Percentiles rank a stretch among this genome's conserved stretches.
These are phyloP conservation scores for Aspergillus sergii DNA, from an alignment of 2,329 filamentous ascomycete species.

Conservation along the genomic window DNA sequence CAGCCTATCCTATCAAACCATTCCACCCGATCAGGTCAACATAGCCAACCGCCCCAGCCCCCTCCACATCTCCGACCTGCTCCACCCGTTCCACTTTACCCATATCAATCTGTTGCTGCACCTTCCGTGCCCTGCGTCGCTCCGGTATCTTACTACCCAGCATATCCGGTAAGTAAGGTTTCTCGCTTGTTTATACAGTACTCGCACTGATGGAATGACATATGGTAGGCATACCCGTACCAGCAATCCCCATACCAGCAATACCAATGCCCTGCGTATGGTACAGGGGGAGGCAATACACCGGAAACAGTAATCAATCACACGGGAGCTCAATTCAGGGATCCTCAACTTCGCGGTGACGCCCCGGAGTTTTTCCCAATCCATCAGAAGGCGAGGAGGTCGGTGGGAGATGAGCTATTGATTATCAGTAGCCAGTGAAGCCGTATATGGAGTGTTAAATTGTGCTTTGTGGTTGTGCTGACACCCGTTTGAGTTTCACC, in stretches of 20 bases:
- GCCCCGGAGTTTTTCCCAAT: constrained; percentile 25
- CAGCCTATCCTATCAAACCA: background rate
- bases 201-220: background rate
- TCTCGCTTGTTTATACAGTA: no score
- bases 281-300: background rate
- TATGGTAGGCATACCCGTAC: background rate
- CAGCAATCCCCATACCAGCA: background rate
- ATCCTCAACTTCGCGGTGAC: constrained; percentile 22
- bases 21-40: background rate
- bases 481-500: background rate
- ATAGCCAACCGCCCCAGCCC: background rate
- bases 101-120: background rate
- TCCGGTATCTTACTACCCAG: background rate
- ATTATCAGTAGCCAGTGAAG: background rate
- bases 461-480: background rate
- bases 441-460: background rate
- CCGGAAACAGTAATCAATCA: background rate
- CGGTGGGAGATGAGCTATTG: constrained; percentile 2
- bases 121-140: background rate
- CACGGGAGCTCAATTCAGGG: background rate
- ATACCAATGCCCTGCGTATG: background rate
- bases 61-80: background rate
- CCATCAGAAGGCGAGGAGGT: constrained; percentile 3
- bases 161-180: background rate
- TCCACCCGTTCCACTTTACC: background rate